Evolutionary conservation across 495 filamentous ascomycete genomes (phyloP).

Genomic region (Amphirosellinia nigrospora): DNA sequence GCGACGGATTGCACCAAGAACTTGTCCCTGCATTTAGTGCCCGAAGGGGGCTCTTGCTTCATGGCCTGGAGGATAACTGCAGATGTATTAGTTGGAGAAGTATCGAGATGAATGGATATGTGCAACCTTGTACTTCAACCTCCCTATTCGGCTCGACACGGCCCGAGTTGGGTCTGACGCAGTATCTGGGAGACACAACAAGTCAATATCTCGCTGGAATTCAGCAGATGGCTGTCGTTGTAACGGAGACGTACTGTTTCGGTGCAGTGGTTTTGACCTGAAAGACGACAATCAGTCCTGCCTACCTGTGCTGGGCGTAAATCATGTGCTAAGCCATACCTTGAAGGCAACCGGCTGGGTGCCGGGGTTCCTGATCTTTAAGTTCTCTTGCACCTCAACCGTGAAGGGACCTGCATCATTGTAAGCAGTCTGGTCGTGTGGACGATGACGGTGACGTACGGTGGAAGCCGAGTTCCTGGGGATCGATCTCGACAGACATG

Average conservation of each 20-base stretch:
- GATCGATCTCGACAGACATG: constrained; percentile 96
- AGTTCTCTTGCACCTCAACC: constrained; percentile 82
- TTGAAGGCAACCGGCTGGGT: constrained; percentile 90
- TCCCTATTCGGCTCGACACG: constrained; percentile 86
- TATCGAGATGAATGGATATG: constrained; percentile 21
- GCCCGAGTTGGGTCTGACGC: constrained; percentile 95
- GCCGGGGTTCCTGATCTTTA: constrained; percentile 81
- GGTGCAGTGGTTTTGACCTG: constrained; percentile 99
- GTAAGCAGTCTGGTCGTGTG: constrained; percentile 31
- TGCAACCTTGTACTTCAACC: constrained; percentile 90
- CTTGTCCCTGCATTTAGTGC: constrained; percentile 94
- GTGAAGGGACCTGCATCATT: constrained; percentile 80
- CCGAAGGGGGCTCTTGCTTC: constrained; percentile 88
- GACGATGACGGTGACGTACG: constrained; percentile 62
- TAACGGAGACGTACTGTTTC: constrained; percentile 78
- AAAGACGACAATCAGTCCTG: constrained; percentile 27
- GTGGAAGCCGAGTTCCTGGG: constrained; percentile 88
- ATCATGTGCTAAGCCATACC: constrained; percentile 57
- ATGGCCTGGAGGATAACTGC: constrained; percentile 94
- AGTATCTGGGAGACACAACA: constrained; percentile 69
- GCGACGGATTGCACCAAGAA: constrained; percentile 95
- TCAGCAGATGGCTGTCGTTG: constrained; percentile 7
- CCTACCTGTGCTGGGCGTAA: constrained; percentile 9
- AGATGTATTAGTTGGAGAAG: constrained; percentile 29
- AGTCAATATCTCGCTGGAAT: constrained; percentile 32